Conservation (phyloP, 257 asterid species). For the Solanum chaucha region DNA sequence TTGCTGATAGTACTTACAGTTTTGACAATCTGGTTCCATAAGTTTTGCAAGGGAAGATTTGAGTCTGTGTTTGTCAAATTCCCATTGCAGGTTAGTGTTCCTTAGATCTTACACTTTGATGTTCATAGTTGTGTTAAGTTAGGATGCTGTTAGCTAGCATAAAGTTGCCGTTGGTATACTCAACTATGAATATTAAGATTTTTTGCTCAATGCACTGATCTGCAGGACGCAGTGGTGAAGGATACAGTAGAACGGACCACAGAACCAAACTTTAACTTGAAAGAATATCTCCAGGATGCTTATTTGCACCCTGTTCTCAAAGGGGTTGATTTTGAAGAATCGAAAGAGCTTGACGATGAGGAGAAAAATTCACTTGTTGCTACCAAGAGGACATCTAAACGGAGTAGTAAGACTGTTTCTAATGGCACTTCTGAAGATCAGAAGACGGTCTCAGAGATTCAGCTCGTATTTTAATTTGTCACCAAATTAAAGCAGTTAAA, state of each 20-base stretch:
- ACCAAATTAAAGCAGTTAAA: neutral
- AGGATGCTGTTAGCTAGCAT: neutral
- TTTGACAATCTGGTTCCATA: conserved; percentile 70
- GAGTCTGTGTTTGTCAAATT: conserved; percentile 60
- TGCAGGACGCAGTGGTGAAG: conserved; percentile 57
- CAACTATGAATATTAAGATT: neutral
- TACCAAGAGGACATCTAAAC: conserved; percentile 20
- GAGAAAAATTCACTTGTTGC: conserved; percentile 21
- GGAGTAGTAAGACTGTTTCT: conserved; percentile 13
- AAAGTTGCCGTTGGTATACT: neutral
- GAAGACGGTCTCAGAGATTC: neutral
- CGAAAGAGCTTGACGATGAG: conserved; percentile 13
- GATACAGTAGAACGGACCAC: conserved; percentile 56
- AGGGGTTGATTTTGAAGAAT: conserved; percentile 9
- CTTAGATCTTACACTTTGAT: neutral
- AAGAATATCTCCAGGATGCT: conserved; percentile 35
- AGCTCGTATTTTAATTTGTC: neutral
- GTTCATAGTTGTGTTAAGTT: neutral
- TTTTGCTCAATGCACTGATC: neutral
- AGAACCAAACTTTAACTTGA: conserved; percentile 38
- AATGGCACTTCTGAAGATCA: conserved; percentile 7
- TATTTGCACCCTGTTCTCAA: conserved; percentile 57
- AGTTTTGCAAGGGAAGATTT: conserved; percentile 56
- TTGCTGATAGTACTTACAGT: conserved; percentile 47
- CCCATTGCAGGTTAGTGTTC: conserved; percentile 58